Conservation (phyloP, 768 basidiomycete species). For the Boletus speciosus region DNA sequence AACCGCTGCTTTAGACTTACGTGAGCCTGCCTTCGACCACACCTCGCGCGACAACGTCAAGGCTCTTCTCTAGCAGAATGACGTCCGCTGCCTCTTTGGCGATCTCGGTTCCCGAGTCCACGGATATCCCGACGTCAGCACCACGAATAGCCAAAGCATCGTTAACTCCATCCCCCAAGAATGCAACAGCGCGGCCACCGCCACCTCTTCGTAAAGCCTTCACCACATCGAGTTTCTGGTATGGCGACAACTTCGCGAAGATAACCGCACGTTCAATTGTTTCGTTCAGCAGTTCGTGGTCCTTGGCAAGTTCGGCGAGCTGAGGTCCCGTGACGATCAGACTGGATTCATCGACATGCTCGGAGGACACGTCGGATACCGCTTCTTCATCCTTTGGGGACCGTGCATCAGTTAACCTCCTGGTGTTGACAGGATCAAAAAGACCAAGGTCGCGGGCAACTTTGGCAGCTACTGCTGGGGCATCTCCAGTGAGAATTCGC, state of each 20-base stretch:
- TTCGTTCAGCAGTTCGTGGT: slow-evolving; percentile 22
- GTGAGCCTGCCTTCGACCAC: slow-evolving; percentile 33
- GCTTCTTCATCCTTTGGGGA: slow-evolving; percentile 28
- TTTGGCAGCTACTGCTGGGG: slow-evolving; percentile 35
- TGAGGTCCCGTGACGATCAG: slow-evolving; percentile 30
- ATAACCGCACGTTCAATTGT: slow-evolving; percentile 31
- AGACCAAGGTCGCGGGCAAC: slow-evolving; percentile 37
- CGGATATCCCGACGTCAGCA: slow-evolving; percentile 33
- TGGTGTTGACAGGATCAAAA: slow-evolving; percentile 21
- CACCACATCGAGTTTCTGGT: slow-evolving; percentile 33
- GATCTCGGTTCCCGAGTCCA: slow-evolving; percentile 34
- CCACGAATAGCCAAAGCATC: slow-evolving; percentile 32
- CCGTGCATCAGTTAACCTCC: not conserved
- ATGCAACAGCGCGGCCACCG: slow-evolving; percentile 29
- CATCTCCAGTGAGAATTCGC: slow-evolving; percentile 36
- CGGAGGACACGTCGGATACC: slow-evolving; percentile 1
- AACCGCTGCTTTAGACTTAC: slow-evolving; percentile 13
- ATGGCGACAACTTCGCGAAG: slow-evolving; percentile 32
- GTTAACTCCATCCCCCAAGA: slow-evolving; percentile 31
- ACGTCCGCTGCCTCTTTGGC: slow-evolving; percentile 38
- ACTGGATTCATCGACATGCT: slow-evolving; percentile 17
- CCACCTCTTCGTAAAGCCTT: slow-evolving; percentile 27
- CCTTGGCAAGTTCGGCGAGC: slow-evolving; percentile 28
- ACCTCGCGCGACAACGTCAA: slow-evolving; percentile 32
- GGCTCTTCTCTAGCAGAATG: slow-evolving; percentile 35